A percentile compares a stretch with the other conserved stretches of the same genome.
These are phyloP conservation scores for Vitis riparia DNA, from an alignment of 164 flowering plant genomes.

Conservation along the genomic window DNA sequence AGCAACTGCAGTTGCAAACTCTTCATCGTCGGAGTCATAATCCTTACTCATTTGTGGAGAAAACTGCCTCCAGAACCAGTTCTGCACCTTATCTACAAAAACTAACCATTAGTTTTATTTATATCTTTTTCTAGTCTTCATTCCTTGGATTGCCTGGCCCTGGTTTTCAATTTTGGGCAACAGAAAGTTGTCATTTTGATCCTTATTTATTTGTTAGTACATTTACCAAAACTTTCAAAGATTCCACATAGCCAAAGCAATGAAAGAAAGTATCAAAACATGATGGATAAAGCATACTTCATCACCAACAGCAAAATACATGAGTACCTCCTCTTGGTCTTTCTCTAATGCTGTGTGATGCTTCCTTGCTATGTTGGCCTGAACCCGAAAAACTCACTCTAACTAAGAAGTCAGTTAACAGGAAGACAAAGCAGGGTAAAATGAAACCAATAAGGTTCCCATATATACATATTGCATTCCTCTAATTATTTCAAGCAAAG, in stretches of 20 bases:
- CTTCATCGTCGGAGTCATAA: constrained; percentile 19
- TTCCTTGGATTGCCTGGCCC: no score
- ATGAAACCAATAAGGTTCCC: neutral
- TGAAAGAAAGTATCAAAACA: no score
- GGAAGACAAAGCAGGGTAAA: neutral
- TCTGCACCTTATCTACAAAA: constrained; percentile 17
- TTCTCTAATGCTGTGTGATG: constrained; percentile 3
- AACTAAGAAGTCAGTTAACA: constrained; percentile 10
- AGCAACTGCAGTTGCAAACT: constrained; percentile 37
- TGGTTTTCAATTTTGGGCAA: no score
- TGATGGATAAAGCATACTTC: no score
- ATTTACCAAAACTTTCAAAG: no score
- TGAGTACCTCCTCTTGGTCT: constrained; percentile 24
- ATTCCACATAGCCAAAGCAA: no score
- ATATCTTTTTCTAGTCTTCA: no score
- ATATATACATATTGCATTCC: no score
- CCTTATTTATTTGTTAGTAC: no score
- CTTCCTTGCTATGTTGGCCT: constrained; percentile 18
- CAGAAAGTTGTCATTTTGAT: no score
- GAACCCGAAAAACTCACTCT: constrained; percentile 39
- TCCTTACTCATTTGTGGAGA: constrained; percentile 12
- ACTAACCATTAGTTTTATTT: neutral
- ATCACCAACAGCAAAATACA: neutral
- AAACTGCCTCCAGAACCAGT: constrained; percentile 24
- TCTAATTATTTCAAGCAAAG: no score